phyloP scores from a whole-genome alignment of 306 rosid species.

The Trifolium repens region DNA sequence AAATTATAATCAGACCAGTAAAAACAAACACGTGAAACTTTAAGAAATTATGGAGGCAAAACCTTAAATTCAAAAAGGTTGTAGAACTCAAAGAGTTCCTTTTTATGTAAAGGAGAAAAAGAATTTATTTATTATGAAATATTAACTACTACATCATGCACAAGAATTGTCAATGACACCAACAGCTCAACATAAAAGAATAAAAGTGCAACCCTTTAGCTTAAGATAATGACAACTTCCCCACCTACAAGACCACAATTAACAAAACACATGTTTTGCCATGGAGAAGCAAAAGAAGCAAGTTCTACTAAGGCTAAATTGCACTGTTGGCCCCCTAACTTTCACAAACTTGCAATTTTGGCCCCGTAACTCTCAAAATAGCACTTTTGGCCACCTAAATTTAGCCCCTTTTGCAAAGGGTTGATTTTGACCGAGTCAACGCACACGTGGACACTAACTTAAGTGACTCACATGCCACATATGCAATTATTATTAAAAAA shows the following conservation, averaged over 20 bases:
- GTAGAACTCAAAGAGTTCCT: background rate
- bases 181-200: background rate
- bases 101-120: background rate
- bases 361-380: too few species aligned
- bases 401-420: too few species aligned
- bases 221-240: background rate
- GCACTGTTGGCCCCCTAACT: too few species aligned
- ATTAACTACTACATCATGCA: background rate
- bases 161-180: background rate
- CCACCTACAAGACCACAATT: background rate
- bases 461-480: too few species aligned
- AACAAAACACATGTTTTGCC: background rate
- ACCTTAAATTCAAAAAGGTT: background rate
- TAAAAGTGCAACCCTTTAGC: background rate
- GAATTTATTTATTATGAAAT: background rate
- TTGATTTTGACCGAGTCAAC: too few species aligned
- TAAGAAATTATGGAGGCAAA: conserved; percentile 18
- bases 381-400: too few species aligned
- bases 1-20: conserved; percentile 9
- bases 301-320: background rate
- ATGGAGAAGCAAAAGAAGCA: background rate
- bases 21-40: background rate
- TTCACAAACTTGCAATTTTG: too few species aligned
- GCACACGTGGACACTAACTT: too few species aligned
- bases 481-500: too few species aligned